phyloP scores from a whole-genome alignment of 306 rosid genomes.

The Cicer bijugum region DNA sequence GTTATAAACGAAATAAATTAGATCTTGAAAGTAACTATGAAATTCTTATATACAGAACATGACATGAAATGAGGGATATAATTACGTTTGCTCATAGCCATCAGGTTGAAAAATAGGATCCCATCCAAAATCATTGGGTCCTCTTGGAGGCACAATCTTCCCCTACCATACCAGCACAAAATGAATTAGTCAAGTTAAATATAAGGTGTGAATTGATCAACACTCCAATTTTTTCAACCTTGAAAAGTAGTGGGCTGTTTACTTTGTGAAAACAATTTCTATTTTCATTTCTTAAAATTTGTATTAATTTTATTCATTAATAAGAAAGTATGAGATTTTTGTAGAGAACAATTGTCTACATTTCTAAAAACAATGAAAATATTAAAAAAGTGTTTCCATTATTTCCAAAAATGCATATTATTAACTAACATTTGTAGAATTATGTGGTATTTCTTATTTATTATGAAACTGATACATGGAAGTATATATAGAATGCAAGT shows the following conservation, averaged over 20 bases:
- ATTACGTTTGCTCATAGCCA: conserved; percentile 81
- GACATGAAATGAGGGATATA: conserved; percentile 11
- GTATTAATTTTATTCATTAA: too few species aligned
- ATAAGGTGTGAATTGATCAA: conserved; percentile 15
- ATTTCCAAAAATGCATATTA: too few species aligned
- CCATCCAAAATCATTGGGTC: conserved; percentile 96
- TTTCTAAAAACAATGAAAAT: too few species aligned
- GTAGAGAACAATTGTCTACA: too few species aligned
- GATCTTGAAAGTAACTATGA: conserved; percentile 33
- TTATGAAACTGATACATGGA: too few species aligned
- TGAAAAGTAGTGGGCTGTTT: not conserved
- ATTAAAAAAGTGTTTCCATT: too few species aligned
- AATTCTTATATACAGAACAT: conserved; percentile 35
- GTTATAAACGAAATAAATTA: conserved; percentile 35
- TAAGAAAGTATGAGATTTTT: too few species aligned
- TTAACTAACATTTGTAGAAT: too few species aligned
- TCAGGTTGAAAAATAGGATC: conserved; percentile 93
- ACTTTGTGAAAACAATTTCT: too few species aligned
- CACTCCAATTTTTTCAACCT: not conserved
- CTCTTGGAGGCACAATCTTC: conserved; percentile 83
- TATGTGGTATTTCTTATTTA: too few species aligned
- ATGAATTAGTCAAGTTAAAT: conserved; percentile 1
- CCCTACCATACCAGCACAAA: conserved; percentile 58
- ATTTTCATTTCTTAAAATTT: too few species aligned
- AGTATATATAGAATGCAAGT: too few species aligned